Evolutionary conservation across 768 basidiomycete genomes (phyloP), one percentile per base, ranked within the genome.

Genomic region (Mycena latifolia): DNA sequence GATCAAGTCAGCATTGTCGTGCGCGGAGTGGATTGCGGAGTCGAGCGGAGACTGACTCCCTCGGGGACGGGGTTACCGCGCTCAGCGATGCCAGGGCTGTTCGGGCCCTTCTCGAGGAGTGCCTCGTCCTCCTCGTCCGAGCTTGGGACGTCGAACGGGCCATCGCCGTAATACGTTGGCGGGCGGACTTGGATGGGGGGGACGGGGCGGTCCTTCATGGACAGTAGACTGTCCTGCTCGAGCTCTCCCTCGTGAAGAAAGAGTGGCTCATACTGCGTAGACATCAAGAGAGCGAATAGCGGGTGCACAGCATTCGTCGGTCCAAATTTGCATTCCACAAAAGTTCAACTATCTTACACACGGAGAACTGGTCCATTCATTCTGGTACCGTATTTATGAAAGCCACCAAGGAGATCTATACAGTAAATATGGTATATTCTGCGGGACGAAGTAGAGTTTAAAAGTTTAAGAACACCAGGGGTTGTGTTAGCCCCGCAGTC

Each of bases 91-190:
- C 72, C 63, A 60, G 77, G 70, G 48, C 79, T 65, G 55, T 69
- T 29, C 39, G 66, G 71, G 1, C 77, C 73, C 73, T 90, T 89
- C 66, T 87, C 87, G 33, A 86, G 66, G 22, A 88, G 79, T 10
- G 81, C 85, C 61, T 82, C 81, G 28, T 86, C 84, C 61, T 90
- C 84, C 61, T 90, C 90, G 52, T 89, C 90, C n/a, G 92, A 93
- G 71, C 90, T 92, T 9, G 92, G 91, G 24, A 90, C 84, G 69
- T 92, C 90, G 72, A 93, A 94, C 0, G 88, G 83, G 0, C 92
- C 92, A 22, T 93, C 92, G 31, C 85, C 89, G 69, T 94, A 94
- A 77, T 94, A 94, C 8, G 72, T 77, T 31, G 73, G 71, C 8
- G 80, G 79, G 15, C 74, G 70, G 41, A 71, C 53, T 20, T 60